A percentile compares a stretch with the other conserved stretches of the same genome.
These are phyloP conservation scores for Radiomyces spectabilis DNA, from an alignment of 192 early-diverging fungal species.

Conservation along the genomic window DNA sequence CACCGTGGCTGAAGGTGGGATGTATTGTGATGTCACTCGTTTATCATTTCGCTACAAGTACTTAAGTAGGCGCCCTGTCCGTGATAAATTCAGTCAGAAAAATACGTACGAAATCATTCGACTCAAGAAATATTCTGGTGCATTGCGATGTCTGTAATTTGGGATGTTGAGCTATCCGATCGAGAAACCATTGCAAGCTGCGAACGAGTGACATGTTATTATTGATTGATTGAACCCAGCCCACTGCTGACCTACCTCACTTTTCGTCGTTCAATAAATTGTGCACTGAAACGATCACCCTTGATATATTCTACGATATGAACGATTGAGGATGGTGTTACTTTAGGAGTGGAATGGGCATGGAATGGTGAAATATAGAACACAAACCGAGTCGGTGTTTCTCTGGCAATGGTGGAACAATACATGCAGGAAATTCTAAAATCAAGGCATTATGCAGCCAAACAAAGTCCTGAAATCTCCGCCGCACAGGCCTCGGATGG, in stretches of 20 bases:
- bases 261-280: slow-evolving; percentile 86
- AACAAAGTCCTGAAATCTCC: slow-evolving; percentile 95
- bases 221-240: too few species aligned
- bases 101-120: slow-evolving; percentile 58
- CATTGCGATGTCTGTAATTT: slow-evolving; percentile 61
- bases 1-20: background rate
- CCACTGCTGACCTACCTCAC: slow-evolving; percentile 42
- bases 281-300: slow-evolving; percentile 85
- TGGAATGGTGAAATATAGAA: background rate
- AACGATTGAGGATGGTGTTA: too few species aligned
- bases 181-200: slow-evolving; percentile 79
- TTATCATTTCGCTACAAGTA: slow-evolving; percentile 7
- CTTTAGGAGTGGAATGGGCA: too few species aligned
- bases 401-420: slow-evolving; percentile 87
- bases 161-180: slow-evolving; percentile 80
- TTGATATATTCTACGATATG: slow-evolving; percentile 80
- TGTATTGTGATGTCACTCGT: background rate
- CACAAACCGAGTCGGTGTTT: slow-evolving; percentile 81
- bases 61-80: too few species aligned
- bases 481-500: slow-evolving; percentile 56
- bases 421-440: slow-evolving; percentile 70
- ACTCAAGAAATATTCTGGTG: slow-evolving; percentile 77
- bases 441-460: slow-evolving; percentile 74
- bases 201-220: too few species aligned
- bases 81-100: too few species aligned